Base-by-base conservation (phyloP, 192 early-diverging fungal species). In the Diversispora epigaea region DNA sequence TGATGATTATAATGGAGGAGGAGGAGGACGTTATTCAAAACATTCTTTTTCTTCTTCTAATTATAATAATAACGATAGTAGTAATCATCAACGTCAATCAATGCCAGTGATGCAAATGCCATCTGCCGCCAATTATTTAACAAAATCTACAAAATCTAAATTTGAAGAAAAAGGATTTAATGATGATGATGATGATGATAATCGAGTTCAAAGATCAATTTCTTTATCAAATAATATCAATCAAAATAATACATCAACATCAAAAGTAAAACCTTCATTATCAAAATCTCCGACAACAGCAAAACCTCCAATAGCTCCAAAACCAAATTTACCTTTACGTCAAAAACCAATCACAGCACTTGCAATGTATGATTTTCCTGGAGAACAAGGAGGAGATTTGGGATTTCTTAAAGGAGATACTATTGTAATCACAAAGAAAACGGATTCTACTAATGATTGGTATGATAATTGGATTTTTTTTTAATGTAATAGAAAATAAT, bases 351-450 rank as follows among this genome's bases (percentile, higher is more conserved):
- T 77, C 21, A 79, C 80, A 15, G 94, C 91, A 32, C 80, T 88
- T 9, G 96, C 96, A 0, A 63, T 93, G 76, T 98, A 93, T 71
- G 92, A 97, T 82, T 98, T 93, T 82, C 79, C 79, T 7, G 94
- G 90, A 0, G 87, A 94, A 72, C 85, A 93, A 76, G 78, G 84
- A 6, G 94, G 90, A 19, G 96, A 98, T 77, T 79, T 98, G 72
- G 69, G 84, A 17, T 98, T 98, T 79, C 88, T 84, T 74, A 91
- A 90, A 77, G 95, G 93, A 63, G 96, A 98, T 78, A 78, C 89
- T 39, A 96, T 98, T 77, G 88, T 84, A 4, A 88, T 98, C 12
- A 58, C 88, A 41, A 86, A 91, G 75, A 87, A 88, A 69, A 91
- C 92, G 2, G 86, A 87, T 1, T 84, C 84, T 43, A 84, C 80